phyloP scores from a whole-genome alignment of 371 early-diverging fungal genomes.

The Thermomucor indicae-seudaticae region DNA sequence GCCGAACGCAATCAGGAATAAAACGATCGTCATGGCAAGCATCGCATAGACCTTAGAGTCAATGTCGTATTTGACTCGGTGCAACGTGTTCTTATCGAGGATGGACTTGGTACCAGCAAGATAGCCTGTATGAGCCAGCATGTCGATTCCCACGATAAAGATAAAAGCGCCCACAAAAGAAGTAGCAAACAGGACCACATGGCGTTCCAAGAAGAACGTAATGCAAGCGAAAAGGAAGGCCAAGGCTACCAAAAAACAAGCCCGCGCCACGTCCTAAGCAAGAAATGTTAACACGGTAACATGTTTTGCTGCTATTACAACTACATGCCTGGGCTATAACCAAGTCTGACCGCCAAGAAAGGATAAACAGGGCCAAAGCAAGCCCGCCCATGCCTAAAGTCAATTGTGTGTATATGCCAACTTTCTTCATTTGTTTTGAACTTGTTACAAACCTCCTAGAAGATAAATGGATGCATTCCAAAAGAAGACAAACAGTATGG shows the following conservation, averaged over 20 bases:
- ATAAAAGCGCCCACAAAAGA: conserved; percentile 17
- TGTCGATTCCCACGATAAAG: conserved; percentile 16
- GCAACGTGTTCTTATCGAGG: conserved; percentile 12
- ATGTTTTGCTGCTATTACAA: background rate
- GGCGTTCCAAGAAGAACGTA: conserved; percentile 16
- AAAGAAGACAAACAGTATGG: conserved; percentile 14
- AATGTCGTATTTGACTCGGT: conserved; percentile 10
- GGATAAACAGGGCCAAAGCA: conserved; percentile 28
- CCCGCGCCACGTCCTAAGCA: conserved; percentile 12
- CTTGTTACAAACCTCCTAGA: conserved; percentile 15
- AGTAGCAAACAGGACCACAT: conserved; percentile 14
- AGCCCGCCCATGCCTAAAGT: conserved; percentile 16
- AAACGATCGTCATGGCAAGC: conserved; percentile 18
- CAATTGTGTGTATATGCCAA: background rate
- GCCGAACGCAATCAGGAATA: conserved; percentile 19
- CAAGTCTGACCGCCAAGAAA: conserved; percentile 29
- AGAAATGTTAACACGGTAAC: background rate
- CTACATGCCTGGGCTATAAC: conserved; percentile 15
- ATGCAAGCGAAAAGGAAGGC: conserved; percentile 9
- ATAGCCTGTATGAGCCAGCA: conserved; percentile 16
- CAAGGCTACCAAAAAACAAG: conserved; percentile 18
- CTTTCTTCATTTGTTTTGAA: too few species aligned
- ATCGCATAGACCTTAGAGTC: conserved; percentile 12
- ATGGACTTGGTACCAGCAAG: conserved; percentile 14
- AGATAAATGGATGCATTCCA: conserved; percentile 23